Percentiles rank a stretch among this genome's conserved stretches.
phyloP scores from a whole-genome alignment of 208 protist species.

The Endotrypanum monterogeii region DNA sequence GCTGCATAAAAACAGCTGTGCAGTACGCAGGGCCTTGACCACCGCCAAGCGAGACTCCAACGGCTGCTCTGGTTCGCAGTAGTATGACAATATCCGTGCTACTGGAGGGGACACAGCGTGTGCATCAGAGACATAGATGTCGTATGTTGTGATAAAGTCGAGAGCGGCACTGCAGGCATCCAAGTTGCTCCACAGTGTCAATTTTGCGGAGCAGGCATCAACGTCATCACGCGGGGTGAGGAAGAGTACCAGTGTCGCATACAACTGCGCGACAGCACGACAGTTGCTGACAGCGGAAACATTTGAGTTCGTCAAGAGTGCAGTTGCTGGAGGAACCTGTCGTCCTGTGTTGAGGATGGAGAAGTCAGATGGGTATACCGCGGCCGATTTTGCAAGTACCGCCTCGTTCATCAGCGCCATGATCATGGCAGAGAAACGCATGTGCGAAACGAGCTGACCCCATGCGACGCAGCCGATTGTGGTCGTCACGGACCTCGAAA shows the following conservation, averaged over 20 bases:
- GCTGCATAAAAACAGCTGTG: constrained; percentile 22
- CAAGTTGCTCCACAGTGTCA: constrained; percentile 31
- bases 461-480: constrained; percentile 37
- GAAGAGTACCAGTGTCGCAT: constrained; percentile 3
- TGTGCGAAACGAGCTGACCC: constrained; percentile 32
- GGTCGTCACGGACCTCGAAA: too few relatives aligned
- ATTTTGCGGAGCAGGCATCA: neutral
- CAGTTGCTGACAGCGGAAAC: neutral
- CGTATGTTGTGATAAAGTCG: constrained; percentile 33
- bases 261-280: neutral
- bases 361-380: neutral
- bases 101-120: constrained; percentile 26
- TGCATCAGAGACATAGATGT: constrained; percentile 11
- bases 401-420: neutral
- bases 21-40: constrained; percentile 41
- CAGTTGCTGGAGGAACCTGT: neutral
- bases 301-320: neutral
- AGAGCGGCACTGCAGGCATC: constrained; percentile 53
- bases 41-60: constrained; percentile 59
- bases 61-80: constrained; percentile 51
- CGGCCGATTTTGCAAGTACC: neutral
- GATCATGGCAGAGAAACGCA: constrained; percentile 24
- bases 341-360: neutral
- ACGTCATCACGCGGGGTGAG: constrained; percentile 6
- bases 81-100: constrained; percentile 41